Evolutionary conservation across 192 early-diverging fungal genomes (phyloP), one percentile per base, ranked within the genome.

Genomic region (Neocallimastix lanati): DNA sequence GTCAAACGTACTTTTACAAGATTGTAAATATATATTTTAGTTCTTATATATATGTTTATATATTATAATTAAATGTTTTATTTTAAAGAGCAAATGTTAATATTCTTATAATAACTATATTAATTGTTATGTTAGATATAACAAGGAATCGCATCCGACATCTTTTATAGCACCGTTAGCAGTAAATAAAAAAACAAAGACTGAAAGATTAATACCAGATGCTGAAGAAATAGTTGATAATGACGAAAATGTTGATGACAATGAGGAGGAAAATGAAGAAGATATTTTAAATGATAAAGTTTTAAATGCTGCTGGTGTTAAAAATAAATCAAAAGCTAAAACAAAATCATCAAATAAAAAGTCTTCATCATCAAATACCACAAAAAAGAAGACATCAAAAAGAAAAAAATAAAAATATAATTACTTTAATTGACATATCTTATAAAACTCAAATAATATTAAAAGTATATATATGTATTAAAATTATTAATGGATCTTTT

Each of bases 1-100:
- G 87, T 88, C 37, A 97, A 97, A 82, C 81, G 91, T 13, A 83
- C 93, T 0, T 96, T 97, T 84, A 98, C 95, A 29, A 87, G 88
- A 82, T 86, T 87, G 86, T 93, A 91, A 84, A 86, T 76, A 36
- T 28, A 76, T n/a, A n/a, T n/a, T n/a, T n/a, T n/a, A n/a, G n/a
- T n/a, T n/a, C n/a, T n/a, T n/a, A n/a, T n/a, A n/a, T n/a, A n/a
- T n/a, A n/a, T n/a, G n/a, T n/a, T n/a, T n/a, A n/a, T n/a, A n/a
- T n/a, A n/a, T n/a, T n/a, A n/a, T n/a, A n/a, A n/a, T n/a, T n/a
- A n/a, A n/a, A n/a, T n/a, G n/a, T n/a, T n/a, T n/a, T n/a, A n/a
- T n/a, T n/a, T n/a, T n/a, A n/a, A n/a, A n/a, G n/a, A n/a, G n/a
- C n/a, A n/a, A n/a, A n/a, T n/a, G n/a, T n/a, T n/a, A n/a, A n/a